A percentile compares a stretch with the other conserved stretches of the same genome.
Conservation (phyloP, 1,139 yeast genomes). For the Hansenula sp. region DNA sequence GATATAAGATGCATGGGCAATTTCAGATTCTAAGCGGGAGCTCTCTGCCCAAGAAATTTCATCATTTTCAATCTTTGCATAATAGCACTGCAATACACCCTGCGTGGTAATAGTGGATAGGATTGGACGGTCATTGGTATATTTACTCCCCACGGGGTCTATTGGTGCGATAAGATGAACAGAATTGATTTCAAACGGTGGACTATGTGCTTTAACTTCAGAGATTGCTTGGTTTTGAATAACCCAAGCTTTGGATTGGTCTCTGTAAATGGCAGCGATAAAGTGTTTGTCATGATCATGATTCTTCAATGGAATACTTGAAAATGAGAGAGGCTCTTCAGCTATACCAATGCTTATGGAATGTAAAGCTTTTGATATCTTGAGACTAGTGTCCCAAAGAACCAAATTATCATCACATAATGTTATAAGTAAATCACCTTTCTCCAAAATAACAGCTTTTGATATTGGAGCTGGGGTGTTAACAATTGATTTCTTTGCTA, state of each 20-base stretch:
- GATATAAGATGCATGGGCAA: conserved; percentile 46
- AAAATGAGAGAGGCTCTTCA: conserved; percentile 35
- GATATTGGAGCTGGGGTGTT: conserved; percentile 36
- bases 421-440: conserved; percentile 47
- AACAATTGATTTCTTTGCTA: conserved; percentile 29
- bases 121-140: conserved; percentile 38
- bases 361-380: conserved; percentile 15
- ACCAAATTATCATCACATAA: conserved; percentile 40
- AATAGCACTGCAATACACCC: conserved; percentile 56
- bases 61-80: conserved; percentile 30
- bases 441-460: conserved; percentile 50
- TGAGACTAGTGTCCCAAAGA: conserved; percentile 58
- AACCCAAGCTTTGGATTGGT: conserved; percentile 24
- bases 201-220: conserved; percentile 22
- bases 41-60: conserved; percentile 49
- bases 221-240: conserved; percentile 26
- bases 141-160: conserved; percentile 60
- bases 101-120: conserved; percentile 52
- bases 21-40: conserved; percentile 49
- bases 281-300: conserved; percentile 34
- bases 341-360: conserved; percentile 10
- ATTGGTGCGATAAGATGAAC: conserved; percentile 53
- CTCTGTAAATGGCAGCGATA: conserved; percentile 38
- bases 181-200: conserved; percentile 23
- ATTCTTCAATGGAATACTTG: conserved; percentile 42